A percentile compares a stretch with the other conserved stretches of the same genome.
Evolutionary conservation across 2,329 filamentous ascomycete genomes (phyloP).

Genomic region (Aspergillus ochraceoroseus): DNA sequence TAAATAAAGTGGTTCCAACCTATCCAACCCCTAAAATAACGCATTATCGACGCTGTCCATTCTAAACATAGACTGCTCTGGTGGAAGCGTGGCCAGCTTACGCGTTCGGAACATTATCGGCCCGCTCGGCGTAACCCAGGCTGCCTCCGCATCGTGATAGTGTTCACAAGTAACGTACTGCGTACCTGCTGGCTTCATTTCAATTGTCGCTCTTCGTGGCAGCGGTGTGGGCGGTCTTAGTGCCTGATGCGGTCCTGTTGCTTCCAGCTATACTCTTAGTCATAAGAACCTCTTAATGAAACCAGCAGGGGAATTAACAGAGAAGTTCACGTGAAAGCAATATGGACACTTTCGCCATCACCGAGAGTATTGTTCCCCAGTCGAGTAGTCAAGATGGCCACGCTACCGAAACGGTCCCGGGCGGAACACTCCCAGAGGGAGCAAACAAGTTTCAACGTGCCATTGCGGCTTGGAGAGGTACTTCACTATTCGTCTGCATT

Average conservation of each 20-base stretch:
- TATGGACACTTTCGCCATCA: constrained; percentile 45
- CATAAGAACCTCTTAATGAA: constrained; percentile 1
- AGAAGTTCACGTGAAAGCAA: constrained; percentile 8
- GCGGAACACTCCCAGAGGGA: constrained; percentile 46
- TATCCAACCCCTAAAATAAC: too few species aligned
- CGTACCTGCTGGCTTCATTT: constrained; percentile 7
- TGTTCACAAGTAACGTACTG: constrained; percentile 4
- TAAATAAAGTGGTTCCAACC: too few species aligned
- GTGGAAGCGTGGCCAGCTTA: constrained; percentile 16
- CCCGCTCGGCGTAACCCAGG: constrained; percentile 30
- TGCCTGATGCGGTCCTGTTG: constrained; percentile 24
- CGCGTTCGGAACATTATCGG: constrained; percentile 34
- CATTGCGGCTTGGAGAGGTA: constrained; percentile 94
- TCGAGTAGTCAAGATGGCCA: constrained; percentile 27
- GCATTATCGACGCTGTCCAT: too few species aligned
- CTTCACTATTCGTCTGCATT: background rate
- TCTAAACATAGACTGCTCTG: too few species aligned
- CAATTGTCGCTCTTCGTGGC: constrained; percentile 6
- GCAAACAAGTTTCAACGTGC: constrained; percentile 96
- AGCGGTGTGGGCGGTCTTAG: constrained; percentile 15
- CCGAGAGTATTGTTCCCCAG: constrained; percentile 38
- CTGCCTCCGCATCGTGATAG: constrained; percentile 25
- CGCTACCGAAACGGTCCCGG: constrained; percentile 23
- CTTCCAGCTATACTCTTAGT: background rate
- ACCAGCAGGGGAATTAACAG: background rate